Percentiles rank a stretch among this genome's conserved stretches.
Conservation (phyloP, 2,329 filamentous ascomycete species). For the Alternaria novae-zelandiae region DNA sequence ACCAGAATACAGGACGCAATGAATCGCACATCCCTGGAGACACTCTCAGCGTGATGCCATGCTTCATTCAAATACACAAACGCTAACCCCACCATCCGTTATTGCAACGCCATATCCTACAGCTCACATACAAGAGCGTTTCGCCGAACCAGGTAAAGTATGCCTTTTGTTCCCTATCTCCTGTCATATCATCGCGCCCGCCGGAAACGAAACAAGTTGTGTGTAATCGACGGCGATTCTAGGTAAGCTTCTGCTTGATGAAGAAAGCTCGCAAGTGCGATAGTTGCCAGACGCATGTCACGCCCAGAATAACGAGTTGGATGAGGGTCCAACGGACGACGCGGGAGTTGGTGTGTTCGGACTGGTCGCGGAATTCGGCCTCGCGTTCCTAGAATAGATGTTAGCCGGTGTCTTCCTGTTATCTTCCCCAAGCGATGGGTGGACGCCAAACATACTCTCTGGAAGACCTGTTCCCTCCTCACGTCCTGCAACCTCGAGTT, state of each 20-base stretch:
- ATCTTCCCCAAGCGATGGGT: background rate
- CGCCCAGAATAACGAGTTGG: constrained; percentile 81
- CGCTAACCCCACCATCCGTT: constrained; percentile 11
- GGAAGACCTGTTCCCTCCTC: constrained; percentile 92
- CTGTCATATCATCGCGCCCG: background rate
- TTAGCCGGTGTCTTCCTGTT: constrained; percentile 14
- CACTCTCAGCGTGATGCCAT: background rate
- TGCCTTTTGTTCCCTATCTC: constrained; percentile 13
- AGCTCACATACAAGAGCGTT: constrained; percentile 19
- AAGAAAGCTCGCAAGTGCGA: constrained; percentile 96
- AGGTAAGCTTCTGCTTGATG: constrained; percentile 99
- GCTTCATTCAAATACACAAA: constrained; percentile 13
- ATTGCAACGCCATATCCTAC: constrained; percentile 29
- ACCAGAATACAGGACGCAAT: background rate
- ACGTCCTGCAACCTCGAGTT: constrained; percentile 89
- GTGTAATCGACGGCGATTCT: constrained; percentile 34
- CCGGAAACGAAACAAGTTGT: background rate
- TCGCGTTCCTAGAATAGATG: constrained; percentile 77
- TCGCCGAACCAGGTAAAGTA: constrained; percentile 9
- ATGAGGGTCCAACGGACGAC: constrained; percentile 94
- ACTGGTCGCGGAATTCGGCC: constrained; percentile 97
- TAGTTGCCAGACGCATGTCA: constrained; percentile 95
- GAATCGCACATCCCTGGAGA: background rate
- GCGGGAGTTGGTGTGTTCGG: constrained; percentile 87
- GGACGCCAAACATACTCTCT: constrained; percentile 66